Conservation (phyloP, 2,329 filamentous ascomycete species). For the Exophiala alcalophila region DNA sequence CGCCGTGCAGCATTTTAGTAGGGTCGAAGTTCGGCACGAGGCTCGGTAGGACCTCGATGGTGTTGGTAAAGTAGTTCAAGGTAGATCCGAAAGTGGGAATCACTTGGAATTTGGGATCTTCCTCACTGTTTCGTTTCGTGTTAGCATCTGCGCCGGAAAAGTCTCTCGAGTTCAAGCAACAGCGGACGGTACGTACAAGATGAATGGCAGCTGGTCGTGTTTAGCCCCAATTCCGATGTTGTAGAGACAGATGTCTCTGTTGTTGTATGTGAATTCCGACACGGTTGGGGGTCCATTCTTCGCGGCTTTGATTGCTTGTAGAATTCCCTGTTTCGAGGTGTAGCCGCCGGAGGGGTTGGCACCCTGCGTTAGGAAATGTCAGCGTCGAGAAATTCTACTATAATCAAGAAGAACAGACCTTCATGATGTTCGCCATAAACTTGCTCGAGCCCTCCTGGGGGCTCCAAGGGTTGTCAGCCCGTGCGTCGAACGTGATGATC, state of each 20-base stretch:
- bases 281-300: slow-evolving; percentile 47
- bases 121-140: slow-evolving; percentile 53
- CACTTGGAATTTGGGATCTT: slow-evolving; percentile 84
- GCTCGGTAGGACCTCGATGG: slow-evolving; percentile 74
- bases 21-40: slow-evolving; percentile 94
- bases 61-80: slow-evolving; percentile 78
- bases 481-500: slow-evolving; percentile 82
- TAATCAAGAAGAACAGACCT: slow-evolving; percentile 55
- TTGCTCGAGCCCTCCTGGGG: slow-evolving; percentile 72
- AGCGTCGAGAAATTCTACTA: neutral
- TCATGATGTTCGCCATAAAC: slow-evolving; percentile 77
- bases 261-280: slow-evolving; percentile 76
- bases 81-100: slow-evolving; percentile 74
- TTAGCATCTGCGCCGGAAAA: neutral
- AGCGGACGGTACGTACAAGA: slow-evolving; percentile 52
- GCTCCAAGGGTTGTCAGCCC: slow-evolving; percentile 81
- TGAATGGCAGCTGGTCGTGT: slow-evolving; percentile 76
- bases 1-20: slow-evolving; percentile 98
- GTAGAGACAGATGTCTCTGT: slow-evolving; percentile 89
- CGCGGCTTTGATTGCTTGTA: neutral
- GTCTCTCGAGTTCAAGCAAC: neutral
- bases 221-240: slow-evolving; percentile 93
- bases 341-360: slow-evolving; percentile 63
- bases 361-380: neutral
- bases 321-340: slow-evolving; percentile 40